A percentile compares a stretch with the other conserved stretches of the same genome.
Conservation (phyloP, 1,284 basidiomycete genomes). For the Trichosporon sp. region DNA sequence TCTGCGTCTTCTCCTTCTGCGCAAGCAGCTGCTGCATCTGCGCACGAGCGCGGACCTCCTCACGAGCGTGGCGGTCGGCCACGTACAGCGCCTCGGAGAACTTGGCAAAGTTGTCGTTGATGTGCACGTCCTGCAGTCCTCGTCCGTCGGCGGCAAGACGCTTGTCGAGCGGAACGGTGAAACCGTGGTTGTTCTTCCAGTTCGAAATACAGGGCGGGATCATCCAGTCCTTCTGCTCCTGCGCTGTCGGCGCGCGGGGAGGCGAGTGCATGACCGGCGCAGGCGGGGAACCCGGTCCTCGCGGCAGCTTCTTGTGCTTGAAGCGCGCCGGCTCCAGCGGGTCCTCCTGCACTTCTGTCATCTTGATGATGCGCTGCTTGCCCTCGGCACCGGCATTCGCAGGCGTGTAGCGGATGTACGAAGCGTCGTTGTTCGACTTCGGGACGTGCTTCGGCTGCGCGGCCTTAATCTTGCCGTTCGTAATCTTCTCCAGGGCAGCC, state of each 20-base stretch:
- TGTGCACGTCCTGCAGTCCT: slow-evolving; percentile 94
- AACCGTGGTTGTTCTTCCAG: slow-evolving; percentile 99
- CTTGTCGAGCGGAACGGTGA: slow-evolving; percentile 97
- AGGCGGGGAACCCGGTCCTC: slow-evolving; percentile 90
- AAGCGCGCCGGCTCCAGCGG: slow-evolving; percentile 94
- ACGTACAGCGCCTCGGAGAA: slow-evolving; percentile 94
- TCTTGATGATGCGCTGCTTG: slow-evolving; percentile 97
- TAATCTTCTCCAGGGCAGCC: slow-evolving; percentile 84
- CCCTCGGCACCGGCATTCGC: slow-evolving; percentile 51
- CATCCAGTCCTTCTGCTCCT: slow-evolving; percentile 99
- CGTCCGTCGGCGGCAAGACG: slow-evolving; percentile 95
- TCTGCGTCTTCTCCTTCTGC: slow-evolving; percentile 93
- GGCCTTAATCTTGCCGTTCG: slow-evolving; percentile 93
- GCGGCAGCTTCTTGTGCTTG: slow-evolving; percentile 97
- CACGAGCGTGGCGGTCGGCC: slow-evolving; percentile 95
- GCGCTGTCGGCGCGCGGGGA: slow-evolving; percentile 88
- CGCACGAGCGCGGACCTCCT: slow-evolving; percentile 91
- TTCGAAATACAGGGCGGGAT: slow-evolving; percentile 99
- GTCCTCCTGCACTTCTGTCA: slow-evolving; percentile 95
- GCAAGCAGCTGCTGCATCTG: slow-evolving; percentile 98
- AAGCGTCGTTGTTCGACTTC: slow-evolving; percentile 71
- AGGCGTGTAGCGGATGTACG: slow-evolving; percentile 94
- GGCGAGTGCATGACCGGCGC: slow-evolving; percentile 95
- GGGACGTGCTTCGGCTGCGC: slow-evolving; percentile 64
- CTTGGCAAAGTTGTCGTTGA: slow-evolving; percentile 99